Conservation (phyloP, 257 asterid species). For the Phtheirospermum japonicum region DNA sequence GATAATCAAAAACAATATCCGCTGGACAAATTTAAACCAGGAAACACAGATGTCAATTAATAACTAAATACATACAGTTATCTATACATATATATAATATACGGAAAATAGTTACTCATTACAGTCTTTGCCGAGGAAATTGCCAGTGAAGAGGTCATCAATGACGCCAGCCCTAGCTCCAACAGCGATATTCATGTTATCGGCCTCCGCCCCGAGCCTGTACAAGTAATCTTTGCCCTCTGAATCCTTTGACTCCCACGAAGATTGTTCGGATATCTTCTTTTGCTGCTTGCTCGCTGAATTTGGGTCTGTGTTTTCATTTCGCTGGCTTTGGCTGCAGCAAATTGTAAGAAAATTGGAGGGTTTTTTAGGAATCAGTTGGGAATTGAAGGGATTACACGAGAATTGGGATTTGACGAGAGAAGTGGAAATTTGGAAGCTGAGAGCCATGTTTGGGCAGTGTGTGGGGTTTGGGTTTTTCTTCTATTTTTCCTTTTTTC, state of each 20-base stretch:
- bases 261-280: conserved; percentile 74
- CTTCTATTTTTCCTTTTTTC: not conserved
- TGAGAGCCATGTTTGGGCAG: conserved; percentile 43
- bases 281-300: conserved; percentile 32
- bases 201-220: conserved; percentile 91
- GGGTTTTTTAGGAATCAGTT: conserved; percentile 29
- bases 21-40: conserved; percentile 44
- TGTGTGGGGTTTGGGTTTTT: not conserved
- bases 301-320: conserved; percentile 30
- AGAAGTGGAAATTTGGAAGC: conserved; percentile 42
- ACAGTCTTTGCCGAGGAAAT: conserved; percentile 87
- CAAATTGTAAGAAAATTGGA: conserved; percentile 27
- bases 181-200: conserved; percentile 86
- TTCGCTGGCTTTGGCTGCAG: conserved; percentile 36
- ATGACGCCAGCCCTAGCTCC: conserved; percentile 94
- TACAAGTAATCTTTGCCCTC: conserved; percentile 88
- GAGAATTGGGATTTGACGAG: conserved; percentile 32
- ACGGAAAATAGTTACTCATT: not conserved
- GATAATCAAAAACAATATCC: conserved; percentile 93
- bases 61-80: not conserved
- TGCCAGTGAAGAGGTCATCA: conserved; percentile 87
- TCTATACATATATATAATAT: too few relatives aligned
- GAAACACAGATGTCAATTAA: not conserved
- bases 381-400: conserved; percentile 26
- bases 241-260: conserved; percentile 85